These are phyloP conservation scores for Xylariaceae sp. DNA, from an alignment of 2,329 filamentous ascomycete species.

Conservation along the genomic window DNA sequence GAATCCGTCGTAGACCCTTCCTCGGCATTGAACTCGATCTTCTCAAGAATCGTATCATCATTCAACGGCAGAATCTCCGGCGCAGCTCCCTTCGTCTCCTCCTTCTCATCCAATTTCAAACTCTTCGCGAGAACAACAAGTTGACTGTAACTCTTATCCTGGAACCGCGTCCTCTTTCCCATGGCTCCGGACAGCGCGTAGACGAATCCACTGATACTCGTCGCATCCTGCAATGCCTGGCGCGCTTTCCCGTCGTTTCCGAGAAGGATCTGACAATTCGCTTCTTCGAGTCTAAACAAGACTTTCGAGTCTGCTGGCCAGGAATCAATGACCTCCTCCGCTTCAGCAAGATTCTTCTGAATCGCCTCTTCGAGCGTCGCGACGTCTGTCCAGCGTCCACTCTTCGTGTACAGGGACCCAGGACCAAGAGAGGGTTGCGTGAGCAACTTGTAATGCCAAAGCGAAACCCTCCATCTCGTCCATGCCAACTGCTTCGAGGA, in stretches of 20 bases:
- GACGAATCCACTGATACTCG: conserved; percentile 61
- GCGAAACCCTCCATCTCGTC: conserved; percentile 65
- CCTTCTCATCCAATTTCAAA: conserved; percentile 32
- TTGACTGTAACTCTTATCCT: conserved; percentile 77
- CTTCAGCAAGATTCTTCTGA: conserved; percentile 38
- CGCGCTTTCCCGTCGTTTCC: conserved; percentile 72
- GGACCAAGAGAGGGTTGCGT: conserved; percentile 51
- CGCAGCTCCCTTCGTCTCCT: conserved; percentile 24
- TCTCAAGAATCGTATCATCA: conserved; percentile 87
- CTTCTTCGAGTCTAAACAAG: conserved; percentile 73
- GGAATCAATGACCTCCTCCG: conserved; percentile 32
- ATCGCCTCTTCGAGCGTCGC: conserved; percentile 50
- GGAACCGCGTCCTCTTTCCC: conserved; percentile 78
- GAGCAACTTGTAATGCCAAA: conserved; percentile 60
- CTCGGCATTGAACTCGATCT: conserved; percentile 68
- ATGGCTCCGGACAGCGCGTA: conserved; percentile 82
- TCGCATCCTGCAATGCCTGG: conserved; percentile 64
- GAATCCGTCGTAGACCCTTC: conserved; percentile 31
- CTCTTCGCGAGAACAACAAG: conserved; percentile 87
- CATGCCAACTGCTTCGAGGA: conserved; percentile 42
- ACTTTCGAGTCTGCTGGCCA: conserved; percentile 51
- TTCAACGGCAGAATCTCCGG: conserved; percentile 75
- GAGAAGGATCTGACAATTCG: conserved; percentile 77
- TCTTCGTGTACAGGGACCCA: conserved; percentile 51
- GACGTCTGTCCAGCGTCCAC: conserved; percentile 55